Base-by-base conservation (phyloP, 2,329 filamentous ascomycete genomes). In the Diaporthe capsici region DNA sequence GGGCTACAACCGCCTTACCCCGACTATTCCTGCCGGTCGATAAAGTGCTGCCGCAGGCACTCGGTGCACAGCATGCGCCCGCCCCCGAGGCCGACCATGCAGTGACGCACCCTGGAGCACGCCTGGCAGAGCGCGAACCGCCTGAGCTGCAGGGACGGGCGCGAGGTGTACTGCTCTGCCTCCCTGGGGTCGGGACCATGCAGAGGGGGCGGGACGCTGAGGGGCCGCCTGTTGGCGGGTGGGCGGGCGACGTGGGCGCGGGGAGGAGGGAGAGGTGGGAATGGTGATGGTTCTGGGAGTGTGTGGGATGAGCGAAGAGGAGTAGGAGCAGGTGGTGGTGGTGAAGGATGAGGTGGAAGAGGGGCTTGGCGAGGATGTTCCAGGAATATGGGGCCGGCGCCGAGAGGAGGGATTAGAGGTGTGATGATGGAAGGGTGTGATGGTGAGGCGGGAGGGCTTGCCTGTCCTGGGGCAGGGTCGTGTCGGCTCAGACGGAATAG, bases 81-180 rank as follows among this genome's bases (percentile, higher is more conserved):
- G 15, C 34, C 49, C 13, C 31, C 65, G 65, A 70, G 49, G 22
- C 65, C 34, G 9, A 42, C 31, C 4, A 34, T 8, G n/a, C 65
- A 70, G 34, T 31, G 49, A 49, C 34, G 31, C n/a, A 70, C 49
- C 34, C 65, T 37, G n/a, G 49, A n/a, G 34, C 65, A 68, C 47
- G 31, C 34, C 9, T 17, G n/a, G 15, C 65, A 68, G 22, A 39
- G n/a, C 47, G 31, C 47, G 65, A 53, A 13, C 31, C 12, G 47
- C 13, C 47, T 20, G 47, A 25, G 65, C 47, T 28, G 65, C 3
- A 53, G 65, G 28, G 65, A 68, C 12, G 57, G 34, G 3, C 13
- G 37, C 25, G 53, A 17, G 2, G 25, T 20, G 53, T 55, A 31
- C 12, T 28, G n/a, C 51, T 28, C 13, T 12, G 51, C 25, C 3